phyloP scores from a whole-genome alignment of 768 basidiomycete species.

The Russula abietina region DNA sequence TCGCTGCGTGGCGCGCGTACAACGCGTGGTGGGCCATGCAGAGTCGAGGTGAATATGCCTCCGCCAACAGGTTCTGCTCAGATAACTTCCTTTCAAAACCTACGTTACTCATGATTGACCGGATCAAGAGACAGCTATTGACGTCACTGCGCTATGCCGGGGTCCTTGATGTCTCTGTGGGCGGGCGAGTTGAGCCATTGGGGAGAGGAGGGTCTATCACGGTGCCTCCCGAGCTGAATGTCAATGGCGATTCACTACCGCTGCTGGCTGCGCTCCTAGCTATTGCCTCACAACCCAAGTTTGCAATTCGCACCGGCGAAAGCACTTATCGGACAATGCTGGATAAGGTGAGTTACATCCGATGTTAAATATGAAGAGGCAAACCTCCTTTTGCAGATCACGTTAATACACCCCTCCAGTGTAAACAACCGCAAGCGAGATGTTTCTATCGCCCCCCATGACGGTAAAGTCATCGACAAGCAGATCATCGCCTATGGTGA shows the following conservation, averaged over 20 bases:
- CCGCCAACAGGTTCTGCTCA: constrained; percentile 68
- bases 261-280: constrained; percentile 79
- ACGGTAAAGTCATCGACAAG: constrained; percentile 43
- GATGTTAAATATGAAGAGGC: not conserved
- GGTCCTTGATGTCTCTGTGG: constrained; percentile 74
- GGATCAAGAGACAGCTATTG: constrained; percentile 71
- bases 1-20: constrained; percentile 75
- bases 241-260: constrained; percentile 67
- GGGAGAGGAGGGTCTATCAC: constrained; percentile 33
- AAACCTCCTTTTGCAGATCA: constrained; percentile 40
- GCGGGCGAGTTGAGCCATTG: constrained; percentile 40
- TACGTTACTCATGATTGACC: constrained; percentile 74
- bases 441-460: constrained; percentile 30
- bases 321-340: constrained; percentile 64
- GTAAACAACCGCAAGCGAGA: constrained; percentile 71
- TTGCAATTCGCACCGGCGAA: constrained; percentile 70
- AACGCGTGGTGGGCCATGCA: constrained; percentile 76
- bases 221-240: constrained; percentile 64
- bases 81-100: constrained; percentile 88
- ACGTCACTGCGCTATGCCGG: constrained; percentile 74
- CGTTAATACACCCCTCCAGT: constrained; percentile 79
- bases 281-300: constrained; percentile 84
- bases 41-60: constrained; percentile 51
- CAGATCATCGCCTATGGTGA: constrained; percentile 79
- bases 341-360: constrained; percentile 60